Percentiles rank a stretch among this genome's conserved stretches.
Evolutionary conservation across 2,329 filamentous ascomycete species (phyloP).

Genomic region (Parastagonospora avenae): DNA sequence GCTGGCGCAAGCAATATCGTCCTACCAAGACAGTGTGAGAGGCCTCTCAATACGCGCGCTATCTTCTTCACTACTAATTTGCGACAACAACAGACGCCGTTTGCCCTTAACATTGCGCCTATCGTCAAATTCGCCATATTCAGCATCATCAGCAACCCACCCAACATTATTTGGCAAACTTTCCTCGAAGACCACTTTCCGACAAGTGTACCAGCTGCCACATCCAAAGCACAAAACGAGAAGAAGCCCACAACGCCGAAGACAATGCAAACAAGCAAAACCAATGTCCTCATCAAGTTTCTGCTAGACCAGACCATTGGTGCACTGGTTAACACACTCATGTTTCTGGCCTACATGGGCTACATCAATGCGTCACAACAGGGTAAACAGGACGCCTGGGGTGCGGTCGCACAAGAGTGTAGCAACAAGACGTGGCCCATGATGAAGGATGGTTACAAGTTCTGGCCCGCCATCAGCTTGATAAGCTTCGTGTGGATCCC

Average conservation of each 20-base stretch:
- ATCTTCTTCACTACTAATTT: background rate
- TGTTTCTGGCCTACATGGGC: constrained; percentile 66
- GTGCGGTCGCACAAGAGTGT: constrained; percentile 36
- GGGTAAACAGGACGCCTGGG: constrained; percentile 32
- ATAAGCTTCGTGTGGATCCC: constrained; percentile 74
- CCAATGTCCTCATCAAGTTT: constrained; percentile 71
- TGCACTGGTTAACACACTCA: constrained; percentile 66
- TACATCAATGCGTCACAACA: constrained; percentile 46
- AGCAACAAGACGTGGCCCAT: constrained; percentile 62
- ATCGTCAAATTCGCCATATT: constrained; percentile 80
- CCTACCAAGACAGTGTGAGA: constrained; percentile 64
- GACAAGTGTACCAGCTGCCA: constrained; percentile 52
- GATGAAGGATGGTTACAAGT: constrained; percentile 67
- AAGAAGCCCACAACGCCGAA: constrained; percentile 36
- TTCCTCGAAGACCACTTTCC: constrained; percentile 78
- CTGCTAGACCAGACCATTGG: constrained; percentile 71
- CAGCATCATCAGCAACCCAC: constrained; percentile 73
- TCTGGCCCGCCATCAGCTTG: constrained; percentile 74
- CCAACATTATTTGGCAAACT: constrained; percentile 86
- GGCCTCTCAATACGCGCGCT: background rate
- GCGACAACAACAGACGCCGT: constrained; percentile 54
- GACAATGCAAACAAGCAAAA: constrained; percentile 54
- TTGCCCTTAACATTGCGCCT: constrained; percentile 68
- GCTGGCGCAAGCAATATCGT: constrained; percentile 71
- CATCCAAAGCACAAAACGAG: constrained; percentile 22